Conservation (phyloP, 2,329 filamentous ascomycete genomes). For the Aspergillus niger region DNA sequence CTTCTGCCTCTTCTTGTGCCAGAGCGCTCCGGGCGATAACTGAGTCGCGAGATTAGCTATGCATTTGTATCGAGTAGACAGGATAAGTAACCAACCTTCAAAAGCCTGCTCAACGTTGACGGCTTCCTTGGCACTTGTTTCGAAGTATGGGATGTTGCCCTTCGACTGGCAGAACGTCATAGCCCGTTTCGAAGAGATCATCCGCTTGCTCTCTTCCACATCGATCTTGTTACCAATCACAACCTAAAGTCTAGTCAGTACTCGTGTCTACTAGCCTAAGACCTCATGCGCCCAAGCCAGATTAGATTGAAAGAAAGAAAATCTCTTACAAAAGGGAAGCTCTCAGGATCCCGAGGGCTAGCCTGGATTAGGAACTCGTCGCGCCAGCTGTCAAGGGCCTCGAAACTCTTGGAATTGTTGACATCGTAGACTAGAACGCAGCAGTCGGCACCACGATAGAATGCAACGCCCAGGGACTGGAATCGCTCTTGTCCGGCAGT, state of each 20-base stretch:
- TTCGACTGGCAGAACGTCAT: conserved; percentile 98
- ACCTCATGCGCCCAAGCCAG: neutral
- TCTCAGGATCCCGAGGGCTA: conserved; percentile 92
- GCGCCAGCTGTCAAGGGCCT: conserved; percentile 96
- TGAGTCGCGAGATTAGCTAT: conserved; percentile 41
- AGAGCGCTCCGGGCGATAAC: conserved; percentile 96
- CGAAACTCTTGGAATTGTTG: conserved; percentile 99
- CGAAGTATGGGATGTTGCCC: conserved; percentile 96
- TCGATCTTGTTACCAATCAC: conserved; percentile 99
- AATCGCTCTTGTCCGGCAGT: conserved; percentile 97
- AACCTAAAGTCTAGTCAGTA: conserved; percentile 57
- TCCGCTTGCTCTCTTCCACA: conserved; percentile 94
- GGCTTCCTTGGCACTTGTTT: conserved; percentile 98
- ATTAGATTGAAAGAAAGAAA: neutral
- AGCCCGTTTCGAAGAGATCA: conserved; percentile 93
- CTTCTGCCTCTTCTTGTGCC: conserved; percentile 94
- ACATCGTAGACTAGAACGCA: conserved; percentile 98
- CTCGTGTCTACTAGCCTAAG: conserved; percentile 11
- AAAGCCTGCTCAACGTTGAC: conserved; percentile 94
- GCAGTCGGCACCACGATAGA: conserved; percentile 96
- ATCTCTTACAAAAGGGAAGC: conserved; percentile 90
- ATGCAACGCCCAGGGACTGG: conserved; percentile 93
- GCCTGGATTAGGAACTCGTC: conserved; percentile 98
- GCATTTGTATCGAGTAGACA: neutral
- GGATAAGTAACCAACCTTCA: conserved; percentile 55